Evolutionary conservation across 2,329 filamentous ascomycete genomes (phyloP), one percentile per base, ranked within the genome.

Genomic region (Metarhizium humberi): DNA sequence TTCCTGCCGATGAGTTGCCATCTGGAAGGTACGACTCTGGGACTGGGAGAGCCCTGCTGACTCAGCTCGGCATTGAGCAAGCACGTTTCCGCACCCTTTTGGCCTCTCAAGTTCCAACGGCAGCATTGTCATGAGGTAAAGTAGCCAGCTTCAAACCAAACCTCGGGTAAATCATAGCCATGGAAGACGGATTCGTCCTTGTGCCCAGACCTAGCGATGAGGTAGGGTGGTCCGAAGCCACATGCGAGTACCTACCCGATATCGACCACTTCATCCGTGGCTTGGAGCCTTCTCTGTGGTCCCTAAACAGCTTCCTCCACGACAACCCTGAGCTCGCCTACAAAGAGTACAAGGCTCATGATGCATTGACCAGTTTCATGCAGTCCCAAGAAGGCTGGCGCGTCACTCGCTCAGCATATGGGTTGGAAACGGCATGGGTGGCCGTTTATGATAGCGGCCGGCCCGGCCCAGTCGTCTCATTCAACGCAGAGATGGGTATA

Each of bases 341-440:
- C 57, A 63, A 73, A 46, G 74, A 77, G 57, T 62, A 65, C 53
- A 70, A 70, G 20, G 74, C 75, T 0, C 74, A 77, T 55, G 64
- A 71, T 14, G 60, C 67, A 5, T 62, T 77, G 36, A 73, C 71
- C 0, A 62, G 62, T 7, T 76, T 69, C 50, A 61, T 75, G 56
- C 58, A 62, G 36, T 60, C 58, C 5, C 68, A 66, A 40, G 32
- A 64, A 6, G 69, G 65, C 6, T 75, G 73, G 71, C 58, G 64
- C 5, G 71, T 77, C 11, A 74, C 67, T 2, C 63, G 62, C 11
- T 71, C 71, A 3, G 71, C 73, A 0, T 74, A 74, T 56, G 70
- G 67, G 11, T 69, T 77, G 58, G 67, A 69, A 25, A 78, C 75
- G 4, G 73, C 74, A 8, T 76, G 73, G 61, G 65, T 70, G n/a